Evolutionary conservation across 2,329 filamentous ascomycete genomes (phyloP).

Genomic region (Neofusicoccum sp.): DNA sequence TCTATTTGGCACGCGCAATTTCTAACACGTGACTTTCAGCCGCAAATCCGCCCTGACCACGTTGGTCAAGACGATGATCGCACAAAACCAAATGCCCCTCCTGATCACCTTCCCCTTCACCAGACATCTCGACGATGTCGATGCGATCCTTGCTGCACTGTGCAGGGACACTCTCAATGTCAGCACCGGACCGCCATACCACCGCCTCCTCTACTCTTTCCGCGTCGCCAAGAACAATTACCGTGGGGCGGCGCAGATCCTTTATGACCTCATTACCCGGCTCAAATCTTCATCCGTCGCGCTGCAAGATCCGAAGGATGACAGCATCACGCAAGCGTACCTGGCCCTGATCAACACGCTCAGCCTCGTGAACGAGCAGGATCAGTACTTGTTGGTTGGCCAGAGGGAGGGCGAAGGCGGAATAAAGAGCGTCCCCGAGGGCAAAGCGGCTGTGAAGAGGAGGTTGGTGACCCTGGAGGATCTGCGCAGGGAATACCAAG

Average conservation of each 20-base stretch:
- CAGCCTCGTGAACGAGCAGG: slow-evolving; percentile 76
- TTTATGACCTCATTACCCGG: slow-evolving; percentile 56
- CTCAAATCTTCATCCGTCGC: slow-evolving; percentile 43
- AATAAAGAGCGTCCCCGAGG: slow-evolving; percentile 29
- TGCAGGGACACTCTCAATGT: slow-evolving; percentile 69
- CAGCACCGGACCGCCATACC: slow-evolving; percentile 64
- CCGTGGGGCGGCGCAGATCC: slow-evolving; percentile 66
- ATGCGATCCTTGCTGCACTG: slow-evolving; percentile 71
- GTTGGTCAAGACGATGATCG: slow-evolving; percentile 51
- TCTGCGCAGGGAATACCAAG: slow-evolving; percentile 83
- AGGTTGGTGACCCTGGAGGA: slow-evolving; percentile 83
- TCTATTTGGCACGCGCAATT: neutral
- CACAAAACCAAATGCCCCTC: slow-evolving; percentile 32
- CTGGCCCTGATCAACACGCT: slow-evolving; percentile 91
- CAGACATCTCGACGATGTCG: slow-evolving; percentile 72
- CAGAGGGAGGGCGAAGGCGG: slow-evolving; percentile 6
- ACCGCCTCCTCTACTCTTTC: slow-evolving; percentile 89
- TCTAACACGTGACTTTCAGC: slow-evolving; percentile 25
- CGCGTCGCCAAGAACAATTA: slow-evolving; percentile 81
- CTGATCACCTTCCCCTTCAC: slow-evolving; percentile 76
- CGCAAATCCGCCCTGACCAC: slow-evolving; percentile 69
- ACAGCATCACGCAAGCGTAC: slow-evolving; percentile 68
- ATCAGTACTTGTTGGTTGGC: slow-evolving; percentile 72
- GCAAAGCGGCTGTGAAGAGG: slow-evolving; percentile 54
- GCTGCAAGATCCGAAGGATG: slow-evolving; percentile 48